Conservation (phyloP, 2,329 filamentous ascomycete species). For the Aspergillus ustus region DNA sequence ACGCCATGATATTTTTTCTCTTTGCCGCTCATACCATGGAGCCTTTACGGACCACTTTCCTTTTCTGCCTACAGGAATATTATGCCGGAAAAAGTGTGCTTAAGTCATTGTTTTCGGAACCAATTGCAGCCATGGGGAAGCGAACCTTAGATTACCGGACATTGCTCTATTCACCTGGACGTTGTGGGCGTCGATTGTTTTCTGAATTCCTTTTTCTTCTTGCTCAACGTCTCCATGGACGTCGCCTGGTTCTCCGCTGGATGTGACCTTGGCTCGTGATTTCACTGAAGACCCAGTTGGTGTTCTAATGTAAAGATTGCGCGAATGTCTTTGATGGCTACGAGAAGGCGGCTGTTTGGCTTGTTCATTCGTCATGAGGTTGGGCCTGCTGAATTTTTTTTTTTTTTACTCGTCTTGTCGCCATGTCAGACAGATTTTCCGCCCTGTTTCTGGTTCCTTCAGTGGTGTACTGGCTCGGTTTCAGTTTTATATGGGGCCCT, state of each 20-base stretch:
- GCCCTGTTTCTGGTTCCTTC: conserved; percentile 21
- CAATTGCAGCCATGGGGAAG: conserved; percentile 24
- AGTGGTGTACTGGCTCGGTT: conserved; percentile 26
- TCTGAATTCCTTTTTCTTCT: conserved; percentile 3
- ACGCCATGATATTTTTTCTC: conserved; percentile 17
- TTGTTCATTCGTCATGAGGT: conserved; percentile 26
- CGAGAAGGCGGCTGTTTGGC: conserved; percentile 38
- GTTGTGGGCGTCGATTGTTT: conserved; percentile 20
- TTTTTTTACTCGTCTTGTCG: conserved; percentile 23
- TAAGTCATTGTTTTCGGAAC: conserved; percentile 20
- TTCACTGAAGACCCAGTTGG: conserved; percentile 15
- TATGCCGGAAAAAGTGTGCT: conserved; percentile 24
- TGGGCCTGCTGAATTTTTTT: conserved; percentile 20
- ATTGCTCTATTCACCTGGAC: conserved; percentile 26
- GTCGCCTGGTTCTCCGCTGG: conserved; percentile 19
- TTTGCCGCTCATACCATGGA: conserved; percentile 17
- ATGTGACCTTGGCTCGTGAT: conserved; percentile 18
- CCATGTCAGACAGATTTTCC: conserved; percentile 18
- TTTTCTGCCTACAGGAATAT: conserved; percentile 22
- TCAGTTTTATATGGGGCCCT: conserved; percentile 22
- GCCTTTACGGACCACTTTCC: conserved; percentile 20
- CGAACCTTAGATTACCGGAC: conserved; percentile 25
- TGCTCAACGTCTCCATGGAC: conserved; percentile 17
- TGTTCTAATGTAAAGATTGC: conserved; percentile 26
- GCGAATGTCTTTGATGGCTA: conserved; percentile 28